phyloP scores from a whole-genome alignment of 2,329 filamentous ascomycete species.

The Beauveria scarabaeidicola region DNA sequence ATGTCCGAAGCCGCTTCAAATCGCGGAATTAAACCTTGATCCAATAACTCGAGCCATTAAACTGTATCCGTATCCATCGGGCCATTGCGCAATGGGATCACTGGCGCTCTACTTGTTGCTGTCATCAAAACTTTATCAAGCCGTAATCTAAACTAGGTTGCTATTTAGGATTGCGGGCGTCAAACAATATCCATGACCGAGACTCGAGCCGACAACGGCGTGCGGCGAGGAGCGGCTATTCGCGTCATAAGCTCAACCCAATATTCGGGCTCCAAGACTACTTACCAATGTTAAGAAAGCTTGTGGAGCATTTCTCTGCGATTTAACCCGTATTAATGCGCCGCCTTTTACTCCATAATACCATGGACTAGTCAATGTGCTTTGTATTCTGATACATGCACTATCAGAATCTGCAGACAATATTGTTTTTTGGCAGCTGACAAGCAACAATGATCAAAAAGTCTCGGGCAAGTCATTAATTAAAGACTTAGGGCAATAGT shows the following conservation, averaged over 20 bases:
- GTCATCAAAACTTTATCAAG: not conserved
- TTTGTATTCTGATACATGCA: too few relatives aligned
- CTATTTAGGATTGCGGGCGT: too few relatives aligned
- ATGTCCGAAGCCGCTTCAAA: not conserved
- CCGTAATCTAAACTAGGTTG: too few relatives aligned
- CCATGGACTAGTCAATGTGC: too few relatives aligned
- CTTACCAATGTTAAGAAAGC: not conserved
- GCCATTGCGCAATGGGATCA: not conserved
- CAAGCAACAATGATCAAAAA: too few relatives aligned
- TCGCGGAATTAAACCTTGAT: not conserved
- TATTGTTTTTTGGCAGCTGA: too few relatives aligned
- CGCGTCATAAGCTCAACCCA: not conserved
- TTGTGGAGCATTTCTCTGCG: not conserved
- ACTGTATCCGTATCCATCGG: not conserved
- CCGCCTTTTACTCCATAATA: too few relatives aligned
- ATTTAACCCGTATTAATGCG: too few relatives aligned
- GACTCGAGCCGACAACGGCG: not conserved
- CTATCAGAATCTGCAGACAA: too few relatives aligned
- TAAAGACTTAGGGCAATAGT: too few relatives aligned
- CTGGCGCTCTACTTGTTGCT: not conserved
- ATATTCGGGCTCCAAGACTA: not conserved
- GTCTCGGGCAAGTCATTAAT: too few relatives aligned
- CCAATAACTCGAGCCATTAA: not conserved
- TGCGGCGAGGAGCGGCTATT: not conserved
- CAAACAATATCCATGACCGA: not conserved